Base-by-base conservation (phyloP, 202 grass and related monocot species). In the Thinopyrum obtusiflorum region DNA sequence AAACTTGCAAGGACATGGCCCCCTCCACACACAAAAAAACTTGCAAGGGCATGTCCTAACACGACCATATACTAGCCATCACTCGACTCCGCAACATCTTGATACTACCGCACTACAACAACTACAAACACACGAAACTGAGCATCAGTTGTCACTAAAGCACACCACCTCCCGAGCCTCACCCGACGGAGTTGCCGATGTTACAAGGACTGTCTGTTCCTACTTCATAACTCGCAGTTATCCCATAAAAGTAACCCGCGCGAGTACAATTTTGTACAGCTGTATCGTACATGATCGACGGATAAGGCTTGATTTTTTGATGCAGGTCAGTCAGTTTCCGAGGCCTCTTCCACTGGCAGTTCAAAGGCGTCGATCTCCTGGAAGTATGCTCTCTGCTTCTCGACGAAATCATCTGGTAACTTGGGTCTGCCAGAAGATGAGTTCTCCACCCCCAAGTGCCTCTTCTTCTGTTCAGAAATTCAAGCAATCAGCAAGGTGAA, bases 311-410 rank as follows among this genome's bases (percentile, higher is more conserved):
- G 32, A 23, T 24, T 80, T 61, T 79, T 65, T 75, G 68, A 21
- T 82, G 89, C 59, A 91, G 77, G 24, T 91, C 86, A 51, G 77
- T 80, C 76, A 26, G 81, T 76, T 61, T 87, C 80, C 11, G 92
- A 89, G 21, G 77, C 81, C 31, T 33, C 89, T 64, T 91, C 92
- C 73, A 65, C 92, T 4, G 29, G 86, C 21, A 93, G 80, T 25
- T 89, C 83, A 60, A 87, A 91, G 11, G 92, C 83, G 27, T 93
- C 86, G 31, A 93, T 59, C 63, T 82, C 89, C 23, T 82, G 84
- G 55, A 91, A 94, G 29, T 89, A 87, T 31, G 72, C 77, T 64
- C 37, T 82, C 33, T 93, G 88, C 15, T 89, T 86, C 84, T 93
- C 26, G 20, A 92, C 61, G 68, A 92, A 89, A 68, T 90, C 88